phyloP scores from a whole-genome alignment of 139 green algal genomes.

The Chlorella ohadii region DNA sequence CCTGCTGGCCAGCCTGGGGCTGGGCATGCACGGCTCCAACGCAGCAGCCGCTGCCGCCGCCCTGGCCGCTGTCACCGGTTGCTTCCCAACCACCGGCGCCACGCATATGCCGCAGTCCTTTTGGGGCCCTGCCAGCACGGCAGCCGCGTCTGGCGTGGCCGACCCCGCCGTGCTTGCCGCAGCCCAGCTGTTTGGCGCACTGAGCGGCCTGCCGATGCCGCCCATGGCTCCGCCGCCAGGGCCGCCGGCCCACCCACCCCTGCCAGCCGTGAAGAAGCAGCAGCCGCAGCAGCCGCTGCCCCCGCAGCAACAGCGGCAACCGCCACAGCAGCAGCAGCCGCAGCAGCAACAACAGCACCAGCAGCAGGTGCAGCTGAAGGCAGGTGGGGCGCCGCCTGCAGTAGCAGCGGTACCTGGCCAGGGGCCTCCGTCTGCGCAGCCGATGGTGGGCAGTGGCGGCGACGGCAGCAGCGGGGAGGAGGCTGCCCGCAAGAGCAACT shows the following conservation, averaged over 20 bases:
- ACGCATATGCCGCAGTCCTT: neutral
- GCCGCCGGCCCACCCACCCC: too few species aligned
- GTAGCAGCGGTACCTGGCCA: neutral
- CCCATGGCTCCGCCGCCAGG: neutral
- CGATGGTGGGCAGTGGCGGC: neutral
- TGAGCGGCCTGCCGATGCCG: neutral
- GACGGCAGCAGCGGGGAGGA: neutral
- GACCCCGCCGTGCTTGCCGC: neutral
- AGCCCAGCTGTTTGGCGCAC: neutral
- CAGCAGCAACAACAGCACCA: neutral
- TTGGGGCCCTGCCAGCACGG: neutral
- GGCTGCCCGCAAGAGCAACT: neutral
- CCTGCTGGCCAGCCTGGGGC: conserved; percentile 9
- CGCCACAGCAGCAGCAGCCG: neutral
- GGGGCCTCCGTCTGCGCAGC: neutral
- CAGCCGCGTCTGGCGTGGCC: neutral
- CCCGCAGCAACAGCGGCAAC: neutral
- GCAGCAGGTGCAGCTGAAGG: neutral
- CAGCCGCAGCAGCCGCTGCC: neutral
- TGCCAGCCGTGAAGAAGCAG: neutral
- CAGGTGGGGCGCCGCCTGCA: too few species aligned
- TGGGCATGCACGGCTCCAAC: neutral
- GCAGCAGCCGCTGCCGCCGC: conserved; percentile 2
- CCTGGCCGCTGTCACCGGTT: neutral
- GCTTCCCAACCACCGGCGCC: neutral